Base-by-base conservation (phyloP, 2,329 filamentous ascomycete species). In the Phaeomoniella chlamydospora region DNA sequence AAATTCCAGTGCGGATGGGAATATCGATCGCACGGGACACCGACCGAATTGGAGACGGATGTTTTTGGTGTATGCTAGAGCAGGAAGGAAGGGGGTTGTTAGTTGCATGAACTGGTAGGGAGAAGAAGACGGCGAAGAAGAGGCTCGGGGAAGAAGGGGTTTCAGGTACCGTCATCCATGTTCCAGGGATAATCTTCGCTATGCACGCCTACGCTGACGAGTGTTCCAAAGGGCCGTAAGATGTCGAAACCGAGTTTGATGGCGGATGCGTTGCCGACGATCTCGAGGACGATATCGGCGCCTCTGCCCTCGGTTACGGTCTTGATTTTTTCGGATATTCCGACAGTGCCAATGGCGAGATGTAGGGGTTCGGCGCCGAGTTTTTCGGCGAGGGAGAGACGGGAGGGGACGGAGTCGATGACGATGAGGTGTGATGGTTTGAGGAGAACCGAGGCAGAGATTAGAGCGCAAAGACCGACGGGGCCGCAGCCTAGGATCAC, bases 401-500 rank as follows among this genome's bases (percentile, higher is more conserved):
- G 70, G 41, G 74, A 77, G 2, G 79, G 74, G 5, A 93, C 73
- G 5, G 78, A 77, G 57, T 93, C 85, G 34, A 92, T 72, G 4
- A 83, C 84, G 41, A 92, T 75, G 2, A 92, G 57, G 49, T 82
- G 68, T 53, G 77, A 80, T 1, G 85, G 84, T 44, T 74, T 72
- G 55, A 76, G 78, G 48, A 84, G 75, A n/a, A 80, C 64, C n/a
- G 22, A 6, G 4, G 81, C 79, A 40, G 83, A 80, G 41, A 87
- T 69, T 39, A 92, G 62, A 12, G 86, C 84, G 54, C 87, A 94
- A 10, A 94, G 68, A 1, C 85, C 87, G 3, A 94, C 80, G 0
- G 80, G 80, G 1, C 87, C 87, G 50, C 86, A 93, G 4, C 87
- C 87, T 40, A 94, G 72, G 14, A 93, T 62, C 1, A 92, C 80